Base-by-base conservation (phyloP, 345 rosid species). In the Syzygium aqueum region DNA sequence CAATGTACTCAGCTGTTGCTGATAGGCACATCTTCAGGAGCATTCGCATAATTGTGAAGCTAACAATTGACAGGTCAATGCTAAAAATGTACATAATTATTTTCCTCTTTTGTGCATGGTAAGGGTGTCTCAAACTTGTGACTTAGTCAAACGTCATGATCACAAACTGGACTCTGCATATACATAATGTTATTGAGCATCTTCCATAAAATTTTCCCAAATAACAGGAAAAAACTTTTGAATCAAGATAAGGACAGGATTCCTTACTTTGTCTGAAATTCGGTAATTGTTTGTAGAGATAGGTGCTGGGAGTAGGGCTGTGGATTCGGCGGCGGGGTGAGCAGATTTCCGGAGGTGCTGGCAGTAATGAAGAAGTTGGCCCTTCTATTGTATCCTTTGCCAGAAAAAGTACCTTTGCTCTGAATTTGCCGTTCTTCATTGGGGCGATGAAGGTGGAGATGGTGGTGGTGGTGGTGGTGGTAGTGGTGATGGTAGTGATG, bases 331-430 rank as follows among this genome's bases (percentile, higher is more conserved):
- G n/a, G 86, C 61, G 1, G 88, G n/a, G 65, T 85, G 61, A 85
- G 91, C 93, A 37, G 94, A 86, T 33, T 85, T 88, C 77, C 92
- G 88, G 11, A 93, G 93, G 84, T 86, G 49, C 53, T 77, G 90
- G 15, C 91, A 88, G 86, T 93, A 92, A 8, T 61, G 90, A 65
- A 93, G 96, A 85, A 93, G 94, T 91, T 92, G 40, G 95, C 93
- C 84, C 89, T 93, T 84, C 94, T 90, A 77, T 85, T 77, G 54
- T 85, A 87, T 49, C 93, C 92, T 87, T 90, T 90, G 61, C 86
- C 89, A 30, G 84, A 54, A 63, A 51, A 84, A 21, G 80, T 85
- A 5, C 73, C 51, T n/a, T 51, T 78, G 19, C 80, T 52, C 25
- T 89, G 86, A 37, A 86, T 77, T 56, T 46, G 51, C 85, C 65